Conservation (phyloP, 306 rosid genomes). For the Trifolium fragiferum region DNA sequence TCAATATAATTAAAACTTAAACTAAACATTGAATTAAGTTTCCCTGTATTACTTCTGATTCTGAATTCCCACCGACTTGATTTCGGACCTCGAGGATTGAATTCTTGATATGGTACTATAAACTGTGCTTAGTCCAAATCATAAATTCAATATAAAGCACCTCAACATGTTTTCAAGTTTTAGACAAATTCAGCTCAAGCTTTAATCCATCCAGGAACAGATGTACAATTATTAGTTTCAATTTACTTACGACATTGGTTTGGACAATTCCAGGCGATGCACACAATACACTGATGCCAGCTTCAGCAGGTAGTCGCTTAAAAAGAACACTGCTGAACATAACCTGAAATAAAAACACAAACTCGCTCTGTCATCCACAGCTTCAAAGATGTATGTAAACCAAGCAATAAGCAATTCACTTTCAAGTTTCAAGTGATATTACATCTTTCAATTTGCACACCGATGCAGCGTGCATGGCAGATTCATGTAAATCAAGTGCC, state of each 20-base stretch:
- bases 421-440: conserved; percentile 36
- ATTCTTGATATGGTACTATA: background rate
- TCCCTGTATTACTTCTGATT: background rate
- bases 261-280: conserved; percentile 98
- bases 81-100: background rate
- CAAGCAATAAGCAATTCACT: conserved; percentile 40
- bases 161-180: background rate
- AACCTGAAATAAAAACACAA: conserved; percentile 64
- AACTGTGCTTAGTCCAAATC: background rate
- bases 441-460: background rate
- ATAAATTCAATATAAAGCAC: background rate
- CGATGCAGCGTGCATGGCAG: background rate
- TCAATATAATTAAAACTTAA: background rate
- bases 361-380: conserved; percentile 20
- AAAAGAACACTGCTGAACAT: conserved; percentile 91
- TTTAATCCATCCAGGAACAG: background rate
- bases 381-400: conserved; percentile 29
- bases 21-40: background rate
- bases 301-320: conserved; percentile 83
- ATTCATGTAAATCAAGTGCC: background rate
- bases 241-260: conserved; percentile 86
- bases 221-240: conserved; percentile 13
- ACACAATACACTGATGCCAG: conserved; percentile 76
- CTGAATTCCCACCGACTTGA: background rate
- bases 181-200: background rate